phyloP scores from a whole-genome alignment of 805 yeast species.

The Hagleromyces aurorensis region DNA sequence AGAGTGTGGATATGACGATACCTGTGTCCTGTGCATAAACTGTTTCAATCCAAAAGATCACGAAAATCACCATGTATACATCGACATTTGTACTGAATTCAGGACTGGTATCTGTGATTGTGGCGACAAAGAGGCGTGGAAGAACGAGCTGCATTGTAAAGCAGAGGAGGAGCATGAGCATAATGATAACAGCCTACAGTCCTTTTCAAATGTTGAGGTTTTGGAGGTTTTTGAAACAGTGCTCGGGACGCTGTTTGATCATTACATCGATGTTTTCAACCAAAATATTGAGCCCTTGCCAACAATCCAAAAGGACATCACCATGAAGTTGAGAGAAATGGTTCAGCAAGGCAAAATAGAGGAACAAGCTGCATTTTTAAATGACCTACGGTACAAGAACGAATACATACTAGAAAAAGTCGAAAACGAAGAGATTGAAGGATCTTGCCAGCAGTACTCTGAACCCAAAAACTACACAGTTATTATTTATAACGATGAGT shows the following conservation, averaged over 20 bases:
- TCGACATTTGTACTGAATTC: slow-evolving; percentile 39
- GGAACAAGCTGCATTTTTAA: slow-evolving; percentile 15
- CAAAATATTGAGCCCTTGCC: slow-evolving; percentile 31
- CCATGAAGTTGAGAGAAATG: slow-evolving; percentile 23
- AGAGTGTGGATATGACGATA: slow-evolving; percentile 70
- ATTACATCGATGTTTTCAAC: slow-evolving; percentile 35
- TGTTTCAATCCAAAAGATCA: slow-evolving; percentile 71
- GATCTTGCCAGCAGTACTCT: slow-evolving; percentile 1
- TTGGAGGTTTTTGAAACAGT: slow-evolving; percentile 22
- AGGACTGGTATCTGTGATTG: slow-evolving; percentile 64
- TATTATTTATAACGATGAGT: slow-evolving; percentile 73
- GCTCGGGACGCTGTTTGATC: slow-evolving; percentile 32
- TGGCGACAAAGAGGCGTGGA: slow-evolving; percentile 65
- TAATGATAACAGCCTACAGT: slow-evolving; percentile 21
- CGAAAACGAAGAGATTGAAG: slow-evolving; percentile 1
- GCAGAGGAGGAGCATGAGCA: slow-evolving; percentile 33
- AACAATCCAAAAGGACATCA: slow-evolving; percentile 25
- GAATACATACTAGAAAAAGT: slow-evolving; percentile 6
- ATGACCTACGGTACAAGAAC: slow-evolving; percentile 16
- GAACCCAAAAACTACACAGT: slow-evolving; percentile 37
- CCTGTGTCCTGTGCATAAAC: slow-evolving; percentile 67
- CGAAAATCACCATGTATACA: slow-evolving; percentile 52
- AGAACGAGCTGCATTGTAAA: slow-evolving; percentile 42
- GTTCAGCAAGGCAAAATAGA: slow-evolving; percentile 18
- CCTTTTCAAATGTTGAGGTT: slow-evolving; percentile 3